These are phyloP conservation scores for Mortierella sp. DNA, from an alignment of 371 early-diverging fungal species.

Conservation along the genomic window DNA sequence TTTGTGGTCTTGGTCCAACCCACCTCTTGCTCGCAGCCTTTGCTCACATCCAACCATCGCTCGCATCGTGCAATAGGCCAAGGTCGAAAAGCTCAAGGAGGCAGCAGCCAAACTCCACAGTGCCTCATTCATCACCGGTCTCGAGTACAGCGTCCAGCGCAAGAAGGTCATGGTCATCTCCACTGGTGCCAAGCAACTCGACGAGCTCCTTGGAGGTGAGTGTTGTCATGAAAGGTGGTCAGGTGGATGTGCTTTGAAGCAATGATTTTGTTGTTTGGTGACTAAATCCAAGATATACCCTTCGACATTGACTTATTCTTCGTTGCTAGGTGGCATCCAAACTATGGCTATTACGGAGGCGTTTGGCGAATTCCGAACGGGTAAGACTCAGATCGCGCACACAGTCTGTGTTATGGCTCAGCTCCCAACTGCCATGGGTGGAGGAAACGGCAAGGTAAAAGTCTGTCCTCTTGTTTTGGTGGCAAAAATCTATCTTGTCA, in stretches of 20 bases:
- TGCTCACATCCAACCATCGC: not conserved
- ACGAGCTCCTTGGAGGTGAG: slow-evolving; percentile 87
- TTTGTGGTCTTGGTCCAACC: not conserved
- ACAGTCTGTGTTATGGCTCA: slow-evolving; percentile 87
- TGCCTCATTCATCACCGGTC: slow-evolving; percentile 86
- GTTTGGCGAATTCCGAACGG: slow-evolving; percentile 87
- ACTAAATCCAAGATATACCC: not conserved
- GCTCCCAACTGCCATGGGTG: slow-evolving; percentile 72
- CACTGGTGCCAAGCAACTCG: slow-evolving; percentile 93
- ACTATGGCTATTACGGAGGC: slow-evolving; percentile 91
- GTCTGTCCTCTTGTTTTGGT: not conserved
- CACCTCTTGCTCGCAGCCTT: not conserved
- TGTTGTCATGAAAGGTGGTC: not conserved
- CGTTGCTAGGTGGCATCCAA: slow-evolving; percentile 83
- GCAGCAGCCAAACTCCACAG: slow-evolving; percentile 69
- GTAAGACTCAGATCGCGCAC: slow-evolving; percentile 86
- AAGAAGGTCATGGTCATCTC: slow-evolving; percentile 84
- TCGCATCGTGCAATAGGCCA: no score
- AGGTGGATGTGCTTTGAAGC: no score
- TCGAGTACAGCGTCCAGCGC: slow-evolving; percentile 85
- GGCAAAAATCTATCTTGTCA: no score
- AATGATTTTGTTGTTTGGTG: not conserved
- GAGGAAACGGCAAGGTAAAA: slow-evolving; percentile 77
- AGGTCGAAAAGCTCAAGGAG: slow-evolving; percentile 91
- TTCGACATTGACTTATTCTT: not conserved